Percentiles rank a stretch among this genome's conserved stretches.
These are phyloP conservation scores for Spathaspora gorwiae DNA, from an alignment of 805 yeast species.

Conservation along the genomic window DNA sequence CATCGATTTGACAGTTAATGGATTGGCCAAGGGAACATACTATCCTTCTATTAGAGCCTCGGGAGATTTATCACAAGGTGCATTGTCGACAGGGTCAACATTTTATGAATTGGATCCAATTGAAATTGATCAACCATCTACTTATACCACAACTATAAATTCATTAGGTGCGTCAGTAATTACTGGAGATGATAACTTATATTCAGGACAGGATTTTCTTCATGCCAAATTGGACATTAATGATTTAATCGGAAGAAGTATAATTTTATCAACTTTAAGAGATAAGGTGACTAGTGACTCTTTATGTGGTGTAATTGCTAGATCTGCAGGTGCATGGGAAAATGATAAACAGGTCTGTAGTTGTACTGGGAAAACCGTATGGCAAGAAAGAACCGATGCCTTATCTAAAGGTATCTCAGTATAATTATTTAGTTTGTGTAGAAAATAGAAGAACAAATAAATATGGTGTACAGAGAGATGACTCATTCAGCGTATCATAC, in stretches of 20 bases:
- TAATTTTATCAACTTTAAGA: constrained; percentile 42
- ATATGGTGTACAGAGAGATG: background rate
- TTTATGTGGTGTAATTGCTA: constrained; percentile 83
- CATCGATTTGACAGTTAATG: constrained; percentile 76
- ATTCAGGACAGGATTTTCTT: constrained; percentile 34
- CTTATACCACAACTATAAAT: constrained; percentile 22
- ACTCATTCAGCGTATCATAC: too few relatives aligned
- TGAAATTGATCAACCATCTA: constrained; percentile 24
- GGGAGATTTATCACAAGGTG: constrained; percentile 77
- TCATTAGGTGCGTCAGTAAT: constrained; percentile 31
- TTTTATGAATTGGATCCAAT: constrained; percentile 43
- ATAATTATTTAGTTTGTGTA: constrained; percentile 7
- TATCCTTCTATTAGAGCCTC: constrained; percentile 62
- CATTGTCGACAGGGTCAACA: constrained; percentile 56
- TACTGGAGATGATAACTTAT: constrained; percentile 11
- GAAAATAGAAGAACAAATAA: background rate
- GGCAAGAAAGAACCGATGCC: constrained; percentile 91
- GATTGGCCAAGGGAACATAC: constrained; percentile 61
- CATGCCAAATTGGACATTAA: constrained; percentile 44
- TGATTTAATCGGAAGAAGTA: constrained; percentile 69
- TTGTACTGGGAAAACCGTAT: constrained; percentile 90
- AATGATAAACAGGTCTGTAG: constrained; percentile 90
- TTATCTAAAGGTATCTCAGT: constrained; percentile 48
- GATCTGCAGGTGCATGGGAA: constrained; percentile 97
- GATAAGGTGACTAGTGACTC: constrained; percentile 40